phyloP scores from a whole-genome alignment of 2,329 filamentous ascomycete species.

The Penicillium sp. region DNA sequence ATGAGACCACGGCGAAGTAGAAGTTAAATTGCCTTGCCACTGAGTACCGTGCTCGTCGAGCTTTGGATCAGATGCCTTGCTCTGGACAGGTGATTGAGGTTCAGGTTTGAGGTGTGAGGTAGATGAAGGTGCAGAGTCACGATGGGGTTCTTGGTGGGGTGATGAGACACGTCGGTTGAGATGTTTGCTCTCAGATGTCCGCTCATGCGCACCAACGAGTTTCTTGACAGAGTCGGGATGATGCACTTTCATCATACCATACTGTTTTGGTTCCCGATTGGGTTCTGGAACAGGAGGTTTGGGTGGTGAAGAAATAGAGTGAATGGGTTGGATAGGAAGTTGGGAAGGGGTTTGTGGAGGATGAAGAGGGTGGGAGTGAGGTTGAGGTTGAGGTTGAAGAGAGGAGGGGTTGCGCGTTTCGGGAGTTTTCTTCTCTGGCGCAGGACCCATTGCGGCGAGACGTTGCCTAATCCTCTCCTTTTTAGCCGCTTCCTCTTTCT shows the following conservation, averaged over 20 bases:
- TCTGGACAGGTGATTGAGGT: conserved; percentile 1
- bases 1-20: conserved; percentile 39
- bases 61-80: conserved; percentile 25
- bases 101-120: conserved; percentile 10
- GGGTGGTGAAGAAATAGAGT: conserved; percentile 51
- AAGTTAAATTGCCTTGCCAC: conserved; percentile 40
- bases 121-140: conserved; percentile 26
- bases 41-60: conserved; percentile 36
- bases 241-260: conserved; percentile 62
- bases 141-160: conserved; percentile 31
- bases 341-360: conserved; percentile 2
- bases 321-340: background rate
- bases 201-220: conserved; percentile 38
- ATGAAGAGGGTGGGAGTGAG: conserved; percentile 3
- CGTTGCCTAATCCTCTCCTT: conserved; percentile 58
- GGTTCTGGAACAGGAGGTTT: conserved; percentile 59
- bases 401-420: conserved; percentile 28
- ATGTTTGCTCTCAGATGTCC: conserved; percentile 33
- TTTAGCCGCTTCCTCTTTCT: conserved; percentile 56
- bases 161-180: conserved; percentile 33
- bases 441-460: conserved; percentile 53
- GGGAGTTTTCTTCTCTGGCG: conserved; percentile 36
- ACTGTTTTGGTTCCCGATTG: conserved; percentile 57
- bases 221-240: conserved; percentile 54
- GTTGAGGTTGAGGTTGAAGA: conserved; percentile 27